Base-by-base conservation (phyloP, 2,329 filamentous ascomycete species). In the Stemphylium beticola region DNA sequence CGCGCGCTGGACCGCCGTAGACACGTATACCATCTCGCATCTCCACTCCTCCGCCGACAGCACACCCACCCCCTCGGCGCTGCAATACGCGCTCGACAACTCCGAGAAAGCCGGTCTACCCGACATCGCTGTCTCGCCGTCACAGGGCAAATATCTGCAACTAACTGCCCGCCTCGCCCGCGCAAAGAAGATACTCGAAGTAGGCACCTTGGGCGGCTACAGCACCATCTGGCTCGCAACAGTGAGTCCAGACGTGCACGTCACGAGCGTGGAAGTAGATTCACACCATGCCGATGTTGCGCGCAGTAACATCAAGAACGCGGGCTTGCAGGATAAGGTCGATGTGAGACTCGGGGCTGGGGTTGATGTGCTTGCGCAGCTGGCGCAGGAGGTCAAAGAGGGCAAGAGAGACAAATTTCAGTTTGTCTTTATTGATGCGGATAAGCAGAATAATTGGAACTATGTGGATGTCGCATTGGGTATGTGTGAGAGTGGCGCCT, bases 171-270 rank as follows among this genome's bases (percentile, higher is more conserved):
- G 67, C 26, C 53, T 73, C 15, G 45, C 67, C 1, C 60, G 58
- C 22, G 69, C 68, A 17, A 66, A 64, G 49, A 64, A 68, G 40
- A 58, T 71, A 6, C 79, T 86, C 32, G 83, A 86, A 64, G 73
- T 86, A 42, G 83, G 83, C 20, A 85, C 82, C 0, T 66, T 86
- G 22, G 83, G 83, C 11, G 83, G 78, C 7, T 85, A 83, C 66
- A 79, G 78, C 1, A 77, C 80, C 12, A 81, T 85, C 49, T 85
- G 80, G 76, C 75, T 86, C 43, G 82, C 82, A 2, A 67, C 67
- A 17, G 64, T 72, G 11, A 69, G 66, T 10, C 72, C 74, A 0
- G 64, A 71, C 17, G 61, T 75, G 4, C 65, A 76, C 15, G 77
- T 85, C 14, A 83, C 80, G 0, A 83, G 76, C 41, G 75, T 86